phyloP scores from a whole-genome alignment of 1,284 basidiomycete genomes.

The Omphalotus olearius region DNA sequence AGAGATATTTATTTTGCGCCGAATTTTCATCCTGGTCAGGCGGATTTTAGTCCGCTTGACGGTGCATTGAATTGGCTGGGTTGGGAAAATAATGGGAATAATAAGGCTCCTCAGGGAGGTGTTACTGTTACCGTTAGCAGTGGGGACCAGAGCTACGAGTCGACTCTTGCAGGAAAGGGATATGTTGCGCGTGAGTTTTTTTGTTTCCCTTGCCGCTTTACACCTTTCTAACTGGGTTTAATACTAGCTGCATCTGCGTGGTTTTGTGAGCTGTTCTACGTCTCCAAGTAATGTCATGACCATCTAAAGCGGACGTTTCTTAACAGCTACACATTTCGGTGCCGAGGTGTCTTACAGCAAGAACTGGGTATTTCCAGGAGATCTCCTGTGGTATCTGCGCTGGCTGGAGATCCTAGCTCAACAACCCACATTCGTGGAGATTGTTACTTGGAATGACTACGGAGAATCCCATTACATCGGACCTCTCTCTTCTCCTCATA shows the following conservation, averaged over 20 bases:
- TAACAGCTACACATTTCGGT: constrained; percentile 30
- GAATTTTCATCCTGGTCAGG: constrained; percentile 20
- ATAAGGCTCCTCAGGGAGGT: constrained; percentile 18
- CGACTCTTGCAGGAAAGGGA: constrained; percentile 18
- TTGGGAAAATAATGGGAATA: constrained; percentile 21
- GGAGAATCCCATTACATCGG: constrained; percentile 23
- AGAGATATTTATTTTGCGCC: constrained; percentile 17
- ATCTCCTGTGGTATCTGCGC: constrained; percentile 28
- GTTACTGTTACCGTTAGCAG: constrained; percentile 21
- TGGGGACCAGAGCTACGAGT: constrained; percentile 22
- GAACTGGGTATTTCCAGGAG: constrained; percentile 32
- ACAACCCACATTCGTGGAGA: constrained; percentile 36
- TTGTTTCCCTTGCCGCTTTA: constrained; percentile 16
- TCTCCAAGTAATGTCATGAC: neutral
- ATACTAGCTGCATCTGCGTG: constrained; percentile 36
- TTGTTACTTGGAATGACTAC: constrained; percentile 29
- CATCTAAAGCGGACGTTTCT: constrained; percentile 5
- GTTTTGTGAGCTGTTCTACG: constrained; percentile 25
- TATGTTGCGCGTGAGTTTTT: constrained; percentile 30
- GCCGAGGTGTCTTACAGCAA: constrained; percentile 22
- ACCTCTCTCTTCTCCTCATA: constrained; percentile 19
- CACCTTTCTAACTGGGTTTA: neutral
- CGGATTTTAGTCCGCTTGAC: constrained; percentile 17
- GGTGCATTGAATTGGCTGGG: constrained; percentile 22
- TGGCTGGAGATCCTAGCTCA: constrained; percentile 26